A percentile compares a stretch with the other conserved stretches of the same genome.
These are phyloP conservation scores for Dentipellis sp. DNA, from an alignment of 768 basidiomycete species.

Conservation along the genomic window DNA sequence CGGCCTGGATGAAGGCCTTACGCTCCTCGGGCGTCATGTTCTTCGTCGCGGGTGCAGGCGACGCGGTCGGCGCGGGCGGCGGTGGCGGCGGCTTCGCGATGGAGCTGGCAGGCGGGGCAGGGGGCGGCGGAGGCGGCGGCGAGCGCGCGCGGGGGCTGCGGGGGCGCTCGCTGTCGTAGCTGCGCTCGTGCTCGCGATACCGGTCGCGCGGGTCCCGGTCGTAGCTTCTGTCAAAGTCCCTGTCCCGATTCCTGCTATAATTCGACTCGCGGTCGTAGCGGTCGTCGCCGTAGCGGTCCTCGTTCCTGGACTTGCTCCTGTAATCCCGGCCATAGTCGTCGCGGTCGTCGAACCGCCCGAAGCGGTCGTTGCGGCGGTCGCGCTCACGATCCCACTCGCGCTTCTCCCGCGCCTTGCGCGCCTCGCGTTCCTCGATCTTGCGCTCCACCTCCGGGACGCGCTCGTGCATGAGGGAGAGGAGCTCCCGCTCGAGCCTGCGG, in stretches of 20 bases:
- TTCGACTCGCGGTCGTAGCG: constrained; percentile 35
- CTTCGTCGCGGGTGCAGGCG: constrained; percentile 54
- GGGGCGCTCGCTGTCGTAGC: constrained; percentile 24
- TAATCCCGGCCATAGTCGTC: constrained; percentile 25
- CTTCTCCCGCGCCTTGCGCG: constrained; percentile 67
- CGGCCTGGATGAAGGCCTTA: constrained; percentile 61
- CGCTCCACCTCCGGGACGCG: constrained; percentile 86
- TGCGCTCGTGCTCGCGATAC: constrained; percentile 28
- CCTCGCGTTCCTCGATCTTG: constrained; percentile 71
- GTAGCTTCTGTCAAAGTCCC: constrained; percentile 24
- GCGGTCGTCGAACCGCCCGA: constrained; percentile 52
- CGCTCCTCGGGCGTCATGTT: constrained; percentile 84
- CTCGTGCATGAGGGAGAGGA: constrained; percentile 81
- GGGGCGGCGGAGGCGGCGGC: constrained; percentile 38
- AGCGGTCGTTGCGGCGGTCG: constrained; percentile 77
- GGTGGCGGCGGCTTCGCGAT: constrained; percentile 37
- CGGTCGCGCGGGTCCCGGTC: constrained; percentile 35
- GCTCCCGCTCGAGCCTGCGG: constrained; percentile 78
- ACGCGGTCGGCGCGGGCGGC: constrained; percentile 42
- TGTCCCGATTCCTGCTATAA: constrained; percentile 25
- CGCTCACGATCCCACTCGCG: constrained; percentile 71
- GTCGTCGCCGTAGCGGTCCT: constrained; percentile 32
- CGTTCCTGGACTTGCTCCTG: constrained; percentile 23
- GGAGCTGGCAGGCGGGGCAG: constrained; percentile 33
- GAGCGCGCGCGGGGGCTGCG: constrained; percentile 31